Percentiles rank a stretch among this genome's conserved stretches.
Conservation (phyloP, 176 grass and related monocot genomes). For the Bonia amplexicaulis region DNA sequence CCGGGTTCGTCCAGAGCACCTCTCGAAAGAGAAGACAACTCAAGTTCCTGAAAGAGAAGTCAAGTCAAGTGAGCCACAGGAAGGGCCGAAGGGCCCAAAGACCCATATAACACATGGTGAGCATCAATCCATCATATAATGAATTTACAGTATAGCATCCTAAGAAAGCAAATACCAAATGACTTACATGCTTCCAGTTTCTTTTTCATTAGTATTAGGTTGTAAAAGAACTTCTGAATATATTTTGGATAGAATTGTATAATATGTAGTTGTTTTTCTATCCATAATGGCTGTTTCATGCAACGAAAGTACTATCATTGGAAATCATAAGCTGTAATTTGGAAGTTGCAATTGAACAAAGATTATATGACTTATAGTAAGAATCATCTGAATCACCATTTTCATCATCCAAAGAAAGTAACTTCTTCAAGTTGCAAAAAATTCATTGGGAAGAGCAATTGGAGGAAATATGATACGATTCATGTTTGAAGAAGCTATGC, state of each 20-base stretch:
- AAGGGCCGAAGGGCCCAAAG: too few relatives aligned
- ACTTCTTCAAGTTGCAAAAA: conserved; percentile 34
- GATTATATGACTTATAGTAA: neutral
- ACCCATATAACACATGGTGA: neutral
- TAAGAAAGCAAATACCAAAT: neutral
- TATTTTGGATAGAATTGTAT: conserved; percentile 23
- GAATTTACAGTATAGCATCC: neutral
- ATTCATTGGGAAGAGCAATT: neutral
- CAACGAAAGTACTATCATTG: neutral
- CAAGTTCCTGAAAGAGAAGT: too few relatives aligned
- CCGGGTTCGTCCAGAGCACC: neutral
- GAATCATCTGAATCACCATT: neutral
- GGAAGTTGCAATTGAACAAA: neutral
- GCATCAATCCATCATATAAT: neutral
- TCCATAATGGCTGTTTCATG: neutral
- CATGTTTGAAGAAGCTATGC: neutral
- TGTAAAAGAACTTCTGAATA: conserved; percentile 31
- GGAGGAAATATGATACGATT: neutral
- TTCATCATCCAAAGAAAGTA: conserved; percentile 37
- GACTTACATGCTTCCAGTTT: conserved; percentile 19
- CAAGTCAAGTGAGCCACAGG: too few relatives aligned
- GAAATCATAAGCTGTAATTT: neutral
- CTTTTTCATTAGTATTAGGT: conserved; percentile 4
- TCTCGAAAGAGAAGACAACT: too few relatives aligned
- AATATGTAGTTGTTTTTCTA: neutral